Conservation (phyloP, 441 rosid species). For the Populus hybrid region DNA sequence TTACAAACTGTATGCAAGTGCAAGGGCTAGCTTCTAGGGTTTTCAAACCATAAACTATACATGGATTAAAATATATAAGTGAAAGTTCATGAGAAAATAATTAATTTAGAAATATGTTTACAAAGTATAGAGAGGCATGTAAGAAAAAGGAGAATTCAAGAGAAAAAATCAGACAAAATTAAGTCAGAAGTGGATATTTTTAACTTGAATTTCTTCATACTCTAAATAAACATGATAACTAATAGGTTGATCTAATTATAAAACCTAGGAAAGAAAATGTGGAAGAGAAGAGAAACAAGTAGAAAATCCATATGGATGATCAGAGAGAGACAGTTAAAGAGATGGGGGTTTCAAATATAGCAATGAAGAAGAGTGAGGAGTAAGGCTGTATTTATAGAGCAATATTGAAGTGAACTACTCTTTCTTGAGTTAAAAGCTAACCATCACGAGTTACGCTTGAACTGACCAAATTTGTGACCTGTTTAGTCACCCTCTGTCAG, state of each 20-base stretch:
- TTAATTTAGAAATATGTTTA: neutral
- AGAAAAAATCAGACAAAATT: neutral
- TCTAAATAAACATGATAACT: neutral
- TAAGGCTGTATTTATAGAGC: constrained; percentile 35
- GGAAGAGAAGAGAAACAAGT: neutral
- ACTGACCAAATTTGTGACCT: constrained; percentile 1
- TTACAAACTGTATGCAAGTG: neutral
- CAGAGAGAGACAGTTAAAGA: neutral
- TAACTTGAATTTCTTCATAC: constrained; percentile 6
- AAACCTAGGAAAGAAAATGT: neutral
- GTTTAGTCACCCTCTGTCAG: neutral
- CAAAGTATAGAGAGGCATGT: neutral
- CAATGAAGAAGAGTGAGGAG: neutral
- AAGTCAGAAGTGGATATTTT: neutral
- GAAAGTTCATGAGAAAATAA: neutral
- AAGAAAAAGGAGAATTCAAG: neutral
- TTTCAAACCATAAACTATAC: neutral
- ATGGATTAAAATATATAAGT: neutral
- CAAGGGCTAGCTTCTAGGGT: neutral
- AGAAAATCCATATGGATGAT: neutral
- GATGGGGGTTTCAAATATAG: neutral
- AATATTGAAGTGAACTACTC: neutral
- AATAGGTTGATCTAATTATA: neutral
- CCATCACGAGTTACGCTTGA: constrained; percentile 26
- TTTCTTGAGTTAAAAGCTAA: constrained; percentile 15